Conservation (phyloP, 345 rosid genomes). For the Isatis tinctoria region DNA sequence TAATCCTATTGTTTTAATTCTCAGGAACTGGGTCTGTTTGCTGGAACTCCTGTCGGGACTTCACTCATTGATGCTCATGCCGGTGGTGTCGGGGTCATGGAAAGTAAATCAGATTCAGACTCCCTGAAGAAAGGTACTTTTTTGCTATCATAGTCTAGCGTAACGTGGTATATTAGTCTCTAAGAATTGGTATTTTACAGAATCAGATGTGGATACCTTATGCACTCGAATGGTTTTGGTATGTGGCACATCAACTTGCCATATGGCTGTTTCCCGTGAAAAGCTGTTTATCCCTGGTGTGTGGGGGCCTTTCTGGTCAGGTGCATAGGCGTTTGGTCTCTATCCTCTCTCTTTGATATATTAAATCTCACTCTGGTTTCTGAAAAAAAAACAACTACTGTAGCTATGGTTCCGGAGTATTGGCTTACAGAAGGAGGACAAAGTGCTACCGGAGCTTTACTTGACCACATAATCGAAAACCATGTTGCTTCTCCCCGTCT, state of each 20-base stretch:
- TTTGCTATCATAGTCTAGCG: not conserved
- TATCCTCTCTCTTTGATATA: not conserved
- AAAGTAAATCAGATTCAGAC: slow-evolving; percentile 51
- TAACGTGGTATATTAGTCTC: not conserved
- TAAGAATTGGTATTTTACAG: slow-evolving; percentile 31
- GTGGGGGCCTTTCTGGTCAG: slow-evolving; percentile 99
- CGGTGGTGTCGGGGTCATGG: slow-evolving; percentile 97
- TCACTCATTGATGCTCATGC: slow-evolving; percentile 98
- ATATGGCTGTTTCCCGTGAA: slow-evolving; percentile 83
- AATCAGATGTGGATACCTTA: slow-evolving; percentile 56
- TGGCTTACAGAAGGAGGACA: slow-evolving; percentile 99
- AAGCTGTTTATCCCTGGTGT: slow-evolving; percentile 94
- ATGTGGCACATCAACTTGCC: slow-evolving; percentile 97
- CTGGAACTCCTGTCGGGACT: slow-evolving; percentile 86
- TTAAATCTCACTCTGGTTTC: slow-evolving; percentile 9
- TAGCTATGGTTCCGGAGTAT: slow-evolving; percentile 88
- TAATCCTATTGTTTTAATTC: too few species aligned
- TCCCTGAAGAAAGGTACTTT: slow-evolving; percentile 49
- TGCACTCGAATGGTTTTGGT: slow-evolving; percentile 82
- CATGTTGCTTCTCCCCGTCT: slow-evolving; percentile 86
- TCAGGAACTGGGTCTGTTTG: slow-evolving; percentile 76
- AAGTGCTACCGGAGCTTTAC: slow-evolving; percentile 95
- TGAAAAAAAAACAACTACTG: not conserved
- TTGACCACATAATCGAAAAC: slow-evolving; percentile 79
- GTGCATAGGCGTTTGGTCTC: slow-evolving; percentile 33